Evolutionary conservation across 345 rosid species (phyloP), one percentile per base, ranked within the genome.

Genomic region (Physaria fendleri): DNA sequence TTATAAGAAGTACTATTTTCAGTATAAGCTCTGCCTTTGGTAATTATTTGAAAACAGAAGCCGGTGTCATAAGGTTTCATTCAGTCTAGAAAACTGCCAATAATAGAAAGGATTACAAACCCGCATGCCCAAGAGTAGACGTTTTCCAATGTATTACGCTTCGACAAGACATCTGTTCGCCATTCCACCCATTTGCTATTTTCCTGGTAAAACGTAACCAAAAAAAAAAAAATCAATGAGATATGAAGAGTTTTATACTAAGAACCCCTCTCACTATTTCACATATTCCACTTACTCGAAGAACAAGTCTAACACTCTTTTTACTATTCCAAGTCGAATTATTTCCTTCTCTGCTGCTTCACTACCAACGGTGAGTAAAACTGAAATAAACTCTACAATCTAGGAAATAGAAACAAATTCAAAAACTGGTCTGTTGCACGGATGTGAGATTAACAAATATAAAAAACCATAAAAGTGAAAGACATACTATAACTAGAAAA

Each of bases 301-400:
- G 75, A 91, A 87, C 78, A 87, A 75, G 65, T 77, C 77, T 78
- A 85, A 70, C 46, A 87, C 82, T 69, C 76, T 78, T 64, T 77
- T 79, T 59, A 91, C 58, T 17, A 82, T 92, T 69, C 86, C 90
- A 66, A 81, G 78, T 32, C 51, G 82, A 74, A 91, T 79, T 66
- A 91, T 67, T 73, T 87, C 92, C 78, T 79, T 82, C 78, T 81
- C 96, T n/a, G 86, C 88, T 60, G 86, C 82, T 76, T 85, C 94
- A 71, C 85, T 77, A 62, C 86, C 84, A 74, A 84, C 83, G 2
- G 85, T 76, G 71, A 91, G 77, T 66, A 91, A 76, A 63, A 91
- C 95, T 58, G 96, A 80, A 14, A 91, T 74, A 66, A 91, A 91
- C 80, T 91, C 98, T 54, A 87, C 95, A 78, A 85, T 82, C 98